Evolutionary conservation across 2,329 filamentous ascomycete genomes (phyloP), one percentile per base, ranked within the genome.

Genomic region (Emergomyces orientalis): DNA sequence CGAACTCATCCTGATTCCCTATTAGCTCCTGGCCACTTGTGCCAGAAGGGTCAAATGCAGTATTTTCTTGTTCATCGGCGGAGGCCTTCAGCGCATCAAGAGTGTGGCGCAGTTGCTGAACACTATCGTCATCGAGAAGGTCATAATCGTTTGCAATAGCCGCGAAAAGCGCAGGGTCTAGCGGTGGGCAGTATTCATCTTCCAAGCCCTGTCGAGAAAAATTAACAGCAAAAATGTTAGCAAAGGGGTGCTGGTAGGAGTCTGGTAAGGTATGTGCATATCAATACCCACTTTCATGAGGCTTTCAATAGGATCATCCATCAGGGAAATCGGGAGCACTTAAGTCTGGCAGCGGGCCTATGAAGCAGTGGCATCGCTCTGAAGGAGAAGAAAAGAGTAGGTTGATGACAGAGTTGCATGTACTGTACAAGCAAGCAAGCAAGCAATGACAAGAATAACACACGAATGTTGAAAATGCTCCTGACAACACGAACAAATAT

Each of bases 161-260:
- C 61, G 88, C 82, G 63, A 97, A 84, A 14, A 93, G 81, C 0
- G 90, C 84, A 67, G 91, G 84, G 68, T 97, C 92, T 49, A 97
- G 75, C 22, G 87, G 83, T 30, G 88, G 84, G 71, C 86, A 87
- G 71, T 90, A 93, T 66, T 88, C 84, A 65, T 86, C 81, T 86
- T 92, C 72, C 30, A 78, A 68, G 52, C 75, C 73, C 76, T 78
- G 17, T 22, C 32, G 27, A 34, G 5, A 27, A 27, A 6, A 11
- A 9, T 17, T 25, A 25, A 19, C 4, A 51, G 13, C 14, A 27
- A 14, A 58, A 5, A 14, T 58, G 37, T 59, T 17, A 59, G 56
- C 41, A 27, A 58, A 7, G 34, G 4, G 7, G 32, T 32, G 22
- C 32, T 32, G 13, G 7, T 32, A 47, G 17, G 41, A 8, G 27